Evolutionary conservation across 352 stramenopile genomes (phyloP), one percentile per base, ranked within the genome.

Genomic region (Salisapilia sapeloensis): DNA sequence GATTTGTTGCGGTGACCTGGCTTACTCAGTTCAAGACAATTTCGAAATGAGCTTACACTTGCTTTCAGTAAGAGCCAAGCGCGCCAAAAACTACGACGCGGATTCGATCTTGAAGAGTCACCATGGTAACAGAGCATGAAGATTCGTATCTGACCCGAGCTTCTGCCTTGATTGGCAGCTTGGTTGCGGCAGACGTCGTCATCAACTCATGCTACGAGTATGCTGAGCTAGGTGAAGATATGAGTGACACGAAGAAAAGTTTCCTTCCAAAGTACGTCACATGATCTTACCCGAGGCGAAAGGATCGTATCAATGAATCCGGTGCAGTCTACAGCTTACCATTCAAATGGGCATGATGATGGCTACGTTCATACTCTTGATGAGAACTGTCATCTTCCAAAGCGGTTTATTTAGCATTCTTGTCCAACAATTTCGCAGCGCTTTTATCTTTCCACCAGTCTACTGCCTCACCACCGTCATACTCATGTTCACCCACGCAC

Each of bases 171-270:
- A 44, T 66, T 19, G 44, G 35, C 12, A 40, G 44, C 11, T 44
- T 83, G 30, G 66, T 56, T 34, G 35, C 76, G 16, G 49, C 63
- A 23, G 63, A 83, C 35, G 46, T 83, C 8, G 42, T 53, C 18
- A 35, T 83, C 17, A 83, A 83, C 22, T 50, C 63, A 7, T 59
- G 51, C 2, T 56, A 76, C 15, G 67, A 83, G 44, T 83, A 65
- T 35, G 52, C 48, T 20, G 57, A 79, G 21, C 31, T 82, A 21
- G 47, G 53, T 4, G 45, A 64, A 21, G 32, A 53, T 7, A 17
- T 26, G 25, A 34, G 36, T 1, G 36, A 28, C 14, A 28, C 24
- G 24, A 65, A 39, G 43, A 53, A 59, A 33, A 50, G 46, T 6
- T 71, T 76, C 42, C 33, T 70, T 31, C 44, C 63, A 29, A 78